phyloP scores from a whole-genome alignment of 2,329 filamentous ascomycete species.

The Fusarium hainanense region DNA sequence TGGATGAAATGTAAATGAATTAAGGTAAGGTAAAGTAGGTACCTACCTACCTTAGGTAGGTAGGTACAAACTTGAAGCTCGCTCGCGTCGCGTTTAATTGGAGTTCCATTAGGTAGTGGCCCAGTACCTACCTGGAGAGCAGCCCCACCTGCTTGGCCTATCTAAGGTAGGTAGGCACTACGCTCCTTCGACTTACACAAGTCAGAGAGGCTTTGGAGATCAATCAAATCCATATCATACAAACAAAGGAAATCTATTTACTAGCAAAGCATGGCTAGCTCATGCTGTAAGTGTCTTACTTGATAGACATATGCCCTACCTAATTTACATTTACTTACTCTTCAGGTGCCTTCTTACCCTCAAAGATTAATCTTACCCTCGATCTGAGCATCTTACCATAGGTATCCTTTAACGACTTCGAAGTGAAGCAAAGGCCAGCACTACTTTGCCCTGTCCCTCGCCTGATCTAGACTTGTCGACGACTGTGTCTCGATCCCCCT shows the following conservation, averaged over 20 bases:
- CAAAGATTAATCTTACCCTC: background rate
- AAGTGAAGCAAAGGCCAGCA: background rate
- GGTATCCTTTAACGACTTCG: no score
- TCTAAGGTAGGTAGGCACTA: background rate
- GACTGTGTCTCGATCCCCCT: background rate
- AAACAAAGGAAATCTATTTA: background rate
- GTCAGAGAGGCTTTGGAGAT: background rate
- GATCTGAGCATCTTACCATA: background rate
- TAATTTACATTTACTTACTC: background rate
- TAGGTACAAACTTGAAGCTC: conserved; percentile 14
- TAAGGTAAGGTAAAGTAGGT: background rate
- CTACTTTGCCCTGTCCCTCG: background rate
- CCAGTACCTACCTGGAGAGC: no score
- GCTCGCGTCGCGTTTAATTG: conserved; percentile 26
- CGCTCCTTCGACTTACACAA: background rate
- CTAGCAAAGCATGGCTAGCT: background rate
- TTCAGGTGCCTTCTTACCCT: background rate
- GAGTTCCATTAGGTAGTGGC: conserved; percentile 1
- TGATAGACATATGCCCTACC: background rate
- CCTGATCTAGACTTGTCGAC: background rate
- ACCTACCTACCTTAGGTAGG: background rate
- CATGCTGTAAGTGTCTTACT: background rate
- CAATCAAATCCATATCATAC: background rate
- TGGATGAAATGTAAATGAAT: conserved; percentile 7
- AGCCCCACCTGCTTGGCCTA: no score